Evolutionary conservation across 73 alveolate genomes (phyloP), one percentile per base, ranked within the genome.

Genomic region (Uronychia binucleata): DNA sequence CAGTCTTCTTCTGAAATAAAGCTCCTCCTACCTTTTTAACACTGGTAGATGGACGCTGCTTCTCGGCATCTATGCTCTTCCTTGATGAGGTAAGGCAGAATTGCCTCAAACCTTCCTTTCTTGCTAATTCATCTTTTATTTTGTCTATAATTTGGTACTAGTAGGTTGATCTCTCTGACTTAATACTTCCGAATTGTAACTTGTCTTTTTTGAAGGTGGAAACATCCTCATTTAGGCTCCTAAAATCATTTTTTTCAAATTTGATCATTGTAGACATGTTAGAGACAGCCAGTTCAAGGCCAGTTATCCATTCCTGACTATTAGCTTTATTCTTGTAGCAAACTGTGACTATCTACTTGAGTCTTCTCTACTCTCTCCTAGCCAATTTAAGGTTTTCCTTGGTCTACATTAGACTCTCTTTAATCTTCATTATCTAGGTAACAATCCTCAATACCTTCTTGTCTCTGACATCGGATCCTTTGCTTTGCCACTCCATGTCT

Each of bases 291-390:
- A 75, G 33, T 75, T 83, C 90, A 8, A 83, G 79, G 1, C 90
- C 90, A 33, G 74, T 31, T 30, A 83, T 83, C 90, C 90, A 83
- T 75, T 83, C 90, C 34, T 83, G 90, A 75, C 76, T 83, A 75
- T 83, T 82, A 5, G 90, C 90, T 33, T 83, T 83, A 58, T 83
- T 83, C 76, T 83, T 83, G 34, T 60, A 83, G 34, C 90, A 83
- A 26, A 83, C 74, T 13, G 57, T 34, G 13, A 83, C 90, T 35
- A 83, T 83, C 34, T 83, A 78, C 58, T 79, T 83, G 26, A 83
- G 32, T 28, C 90, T 74, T 31, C 74, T 83, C 77, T 83, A 33
- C 84, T 83, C 90, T 31, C 74, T 83, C 74, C 90, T 31, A 26
- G 90, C 90, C 26, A 83, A 33, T 74, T 33, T 75, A 74, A 60